Percentiles rank a stretch among this genome's conserved stretches.
phyloP scores from a whole-genome alignment of 768 basidiomycete genomes.

The Paxillus involutus region DNA sequence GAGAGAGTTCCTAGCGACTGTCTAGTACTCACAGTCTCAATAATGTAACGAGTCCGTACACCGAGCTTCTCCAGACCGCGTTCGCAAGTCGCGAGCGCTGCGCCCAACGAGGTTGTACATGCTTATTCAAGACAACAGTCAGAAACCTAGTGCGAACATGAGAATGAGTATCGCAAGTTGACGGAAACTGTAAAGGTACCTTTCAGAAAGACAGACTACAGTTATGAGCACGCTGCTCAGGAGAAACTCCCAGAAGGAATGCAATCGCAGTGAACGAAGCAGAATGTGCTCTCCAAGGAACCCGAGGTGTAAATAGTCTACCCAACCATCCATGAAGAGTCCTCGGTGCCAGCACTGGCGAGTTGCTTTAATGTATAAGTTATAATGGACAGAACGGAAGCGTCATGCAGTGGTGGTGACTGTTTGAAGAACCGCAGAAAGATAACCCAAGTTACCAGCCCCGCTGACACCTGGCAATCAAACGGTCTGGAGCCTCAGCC shows the following conservation, averaged over 20 bases:
- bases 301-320: constrained; percentile 43
- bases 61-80: constrained; percentile 51
- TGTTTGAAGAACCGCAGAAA: too few relatives aligned
- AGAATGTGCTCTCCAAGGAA: constrained; percentile 48
- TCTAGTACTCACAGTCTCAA: constrained; percentile 54
- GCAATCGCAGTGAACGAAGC: constrained; percentile 40
- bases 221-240: constrained; percentile 44
- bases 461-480: too few relatives aligned
- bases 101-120: constrained; percentile 44
- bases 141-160: constrained; percentile 39
- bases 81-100: constrained; percentile 42
- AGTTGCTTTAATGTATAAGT: not conserved
- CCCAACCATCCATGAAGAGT: constrained; percentile 43
- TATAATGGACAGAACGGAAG: too few relatives aligned
- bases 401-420: too few relatives aligned
- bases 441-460: too few relatives aligned
- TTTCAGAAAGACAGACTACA: constrained; percentile 53
- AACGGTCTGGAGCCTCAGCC: too few relatives aligned
- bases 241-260: constrained; percentile 50
- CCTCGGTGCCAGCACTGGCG: not conserved
- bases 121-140: constrained; percentile 47
- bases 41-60: constrained; percentile 60
- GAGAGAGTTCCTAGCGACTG: not conserved
- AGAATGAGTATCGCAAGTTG: not conserved
- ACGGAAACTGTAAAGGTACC: constrained; percentile 37